phyloP scores from a whole-genome alignment of 1,284 basidiomycete genomes.

The Boletus semigastroideus region DNA sequence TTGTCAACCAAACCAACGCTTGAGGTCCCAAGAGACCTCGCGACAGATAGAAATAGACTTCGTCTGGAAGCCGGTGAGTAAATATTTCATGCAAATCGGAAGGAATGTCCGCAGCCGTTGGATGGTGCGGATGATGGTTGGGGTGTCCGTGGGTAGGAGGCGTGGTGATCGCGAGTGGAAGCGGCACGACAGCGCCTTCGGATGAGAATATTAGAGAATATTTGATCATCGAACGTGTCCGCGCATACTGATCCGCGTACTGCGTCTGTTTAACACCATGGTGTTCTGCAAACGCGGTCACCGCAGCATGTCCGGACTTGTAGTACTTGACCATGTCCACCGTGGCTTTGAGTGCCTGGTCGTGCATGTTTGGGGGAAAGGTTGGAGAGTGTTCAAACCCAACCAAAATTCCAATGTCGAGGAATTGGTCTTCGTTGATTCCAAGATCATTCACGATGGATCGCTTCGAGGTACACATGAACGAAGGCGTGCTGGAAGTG shows the following conservation, averaged over 20 bases:
- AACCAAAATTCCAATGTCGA: slow-evolving; percentile 90
- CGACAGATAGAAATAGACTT: slow-evolving; percentile 95
- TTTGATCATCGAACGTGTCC: slow-evolving; percentile 90
- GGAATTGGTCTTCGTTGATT: slow-evolving; percentile 88
- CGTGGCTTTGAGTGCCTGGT: slow-evolving; percentile 78
- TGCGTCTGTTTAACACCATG: slow-evolving; percentile 73
- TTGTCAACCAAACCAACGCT: slow-evolving; percentile 88
- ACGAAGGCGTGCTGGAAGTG: slow-evolving; percentile 60
- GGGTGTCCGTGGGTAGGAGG: slow-evolving; percentile 47
- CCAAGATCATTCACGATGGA: slow-evolving; percentile 75
- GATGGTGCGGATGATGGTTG: slow-evolving; percentile 62
- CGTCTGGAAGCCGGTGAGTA: slow-evolving; percentile 92
- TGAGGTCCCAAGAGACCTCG: slow-evolving; percentile 87
- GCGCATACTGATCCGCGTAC: slow-evolving; percentile 87
- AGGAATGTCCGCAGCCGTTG: slow-evolving; percentile 86
- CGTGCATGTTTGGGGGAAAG: slow-evolving; percentile 82
- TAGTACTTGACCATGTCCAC: slow-evolving; percentile 90
- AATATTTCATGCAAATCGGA: slow-evolving; percentile 94
- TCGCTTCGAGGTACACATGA: slow-evolving; percentile 86
- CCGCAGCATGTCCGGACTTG: slow-evolving; percentile 81
- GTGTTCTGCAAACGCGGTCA: slow-evolving; percentile 77
- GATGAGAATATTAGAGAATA: slow-evolving; percentile 90
- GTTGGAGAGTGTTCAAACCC: slow-evolving; percentile 87
- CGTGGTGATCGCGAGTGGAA: slow-evolving; percentile 75
- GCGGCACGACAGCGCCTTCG: slow-evolving; percentile 85